These are phyloP conservation scores for Ramichloridium luteum DNA, from an alignment of 2,329 filamentous ascomycete species.

Conservation along the genomic window DNA sequence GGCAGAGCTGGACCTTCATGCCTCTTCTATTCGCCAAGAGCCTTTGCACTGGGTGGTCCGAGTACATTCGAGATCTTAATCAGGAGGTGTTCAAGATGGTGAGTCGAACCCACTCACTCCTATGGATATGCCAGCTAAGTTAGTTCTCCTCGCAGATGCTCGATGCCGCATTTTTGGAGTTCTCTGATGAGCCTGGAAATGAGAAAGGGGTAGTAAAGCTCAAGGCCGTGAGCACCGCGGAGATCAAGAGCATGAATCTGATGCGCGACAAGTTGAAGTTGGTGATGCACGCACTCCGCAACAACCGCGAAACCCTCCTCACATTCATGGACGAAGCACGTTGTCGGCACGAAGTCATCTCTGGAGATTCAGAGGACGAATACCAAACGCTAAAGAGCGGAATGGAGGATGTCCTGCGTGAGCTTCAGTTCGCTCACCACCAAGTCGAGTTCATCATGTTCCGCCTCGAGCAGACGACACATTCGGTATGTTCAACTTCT, in stretches of 20 bases:
- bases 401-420: conserved; percentile 2
- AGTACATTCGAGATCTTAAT: conserved; percentile 5
- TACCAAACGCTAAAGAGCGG: conserved; percentile 1
- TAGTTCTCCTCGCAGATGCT: too few relatives aligned
- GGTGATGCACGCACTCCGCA: conserved; percentile 6
- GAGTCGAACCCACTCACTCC: too few relatives aligned
- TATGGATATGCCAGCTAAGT: too few relatives aligned
- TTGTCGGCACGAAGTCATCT: neutral
- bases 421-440: conserved; percentile 6
- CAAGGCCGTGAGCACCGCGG: too few relatives aligned
- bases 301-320: conserved; percentile 5
- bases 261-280: too few relatives aligned
- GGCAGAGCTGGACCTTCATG: conserved; percentile 2
- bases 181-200: too few relatives aligned
- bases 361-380: neutral
- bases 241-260: too few relatives aligned
- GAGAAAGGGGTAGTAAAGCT: too few relatives aligned
- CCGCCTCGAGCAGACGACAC: conserved; percentile 3
- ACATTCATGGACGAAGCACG: conserved; percentile 1
- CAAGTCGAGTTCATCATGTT: conserved; percentile 6
- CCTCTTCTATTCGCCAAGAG: conserved; percentile 4
- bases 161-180: too few relatives aligned
- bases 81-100: too few relatives aligned
- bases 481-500: too few relatives aligned
- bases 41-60: conserved; percentile 4